Evolutionary conservation across 2,329 filamentous ascomycete genomes (phyloP).

Genomic region (Talaromyces sp.): DNA sequence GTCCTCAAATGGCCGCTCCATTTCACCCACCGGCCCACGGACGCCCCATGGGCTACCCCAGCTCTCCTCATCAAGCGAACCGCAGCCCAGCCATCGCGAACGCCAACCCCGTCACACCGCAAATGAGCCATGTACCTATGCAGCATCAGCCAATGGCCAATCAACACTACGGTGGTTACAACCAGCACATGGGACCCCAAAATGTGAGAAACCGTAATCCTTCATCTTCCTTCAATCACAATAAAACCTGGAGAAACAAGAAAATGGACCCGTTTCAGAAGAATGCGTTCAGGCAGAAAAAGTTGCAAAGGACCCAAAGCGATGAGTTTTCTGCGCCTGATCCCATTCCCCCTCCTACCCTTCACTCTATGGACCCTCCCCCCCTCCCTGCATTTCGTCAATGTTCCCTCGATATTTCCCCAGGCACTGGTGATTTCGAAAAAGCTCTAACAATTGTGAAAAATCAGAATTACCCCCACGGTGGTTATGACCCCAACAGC

Average conservation of each 20-base stretch:
- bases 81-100: conserved; percentile 64
- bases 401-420: conserved; percentile 58
- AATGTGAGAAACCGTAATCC: conserved; percentile 55
- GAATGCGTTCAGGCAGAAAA: conserved; percentile 29
- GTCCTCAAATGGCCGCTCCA: conserved; percentile 51
- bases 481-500: conserved; percentile 45
- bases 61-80: conserved; percentile 64
- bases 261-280: conserved; percentile 14
- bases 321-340: background rate
- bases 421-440: conserved; percentile 68
- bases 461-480: conserved; percentile 62
- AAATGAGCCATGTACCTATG: conserved; percentile 69
- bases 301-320: conserved; percentile 28
- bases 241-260: conserved; percentile 31
- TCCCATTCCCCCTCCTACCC: background rate
- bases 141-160: conserved; percentile 61
- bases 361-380: conserved; percentile 18
- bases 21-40: conserved; percentile 47
- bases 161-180: conserved; percentile 57
- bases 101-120: conserved; percentile 66
- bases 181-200: conserved; percentile 56
- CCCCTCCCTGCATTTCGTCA: conserved; percentile 24
- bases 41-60: conserved; percentile 52
- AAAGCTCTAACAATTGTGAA: conserved; percentile 64
- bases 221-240: conserved; percentile 18